Conservation (phyloP, 2,329 filamentous ascomycete genomes). For the Xylariales sp. region DNA sequence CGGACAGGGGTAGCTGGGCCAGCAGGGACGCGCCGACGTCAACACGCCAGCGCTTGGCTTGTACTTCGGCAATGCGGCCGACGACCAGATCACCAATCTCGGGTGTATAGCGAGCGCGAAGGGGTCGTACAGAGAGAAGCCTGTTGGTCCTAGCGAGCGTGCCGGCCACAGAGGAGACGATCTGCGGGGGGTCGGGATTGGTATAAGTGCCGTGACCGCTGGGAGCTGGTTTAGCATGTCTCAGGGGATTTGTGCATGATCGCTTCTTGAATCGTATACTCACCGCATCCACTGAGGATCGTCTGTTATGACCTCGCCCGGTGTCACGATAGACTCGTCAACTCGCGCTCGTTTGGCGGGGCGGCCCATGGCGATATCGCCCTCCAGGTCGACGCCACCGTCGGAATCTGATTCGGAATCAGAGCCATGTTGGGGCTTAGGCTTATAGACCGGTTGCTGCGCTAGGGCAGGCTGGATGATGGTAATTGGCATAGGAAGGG, state of each 20-base stretch:
- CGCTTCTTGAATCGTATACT: constrained; percentile 12
- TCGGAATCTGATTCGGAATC: constrained; percentile 34
- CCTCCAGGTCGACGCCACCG: constrained; percentile 41
- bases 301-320: constrained; percentile 80
- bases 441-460: constrained; percentile 5
- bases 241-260: not conserved
- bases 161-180: constrained; percentile 86
- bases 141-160: constrained; percentile 94
- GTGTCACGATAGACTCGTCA: constrained; percentile 65
- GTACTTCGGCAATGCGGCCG: constrained; percentile 91
- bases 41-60: constrained; percentile 88
- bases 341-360: constrained; percentile 34
- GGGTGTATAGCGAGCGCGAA: constrained; percentile 88
- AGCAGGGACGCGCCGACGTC: constrained; percentile 87
- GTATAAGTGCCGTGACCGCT: constrained; percentile 93
- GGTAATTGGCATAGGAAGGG: constrained; percentile 27
- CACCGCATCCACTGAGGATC: constrained; percentile 96
- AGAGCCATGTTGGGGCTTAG: not conserved
- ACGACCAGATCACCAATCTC: constrained; percentile 96
- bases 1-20: constrained; percentile 76
- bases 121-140: constrained; percentile 82
- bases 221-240: constrained; percentile 5
- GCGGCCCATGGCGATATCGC: constrained; percentile 39
- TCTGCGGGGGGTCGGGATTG: constrained; percentile 56
- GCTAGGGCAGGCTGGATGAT: constrained; percentile 25